Base-by-base conservation (phyloP, 2,329 filamentous ascomycete species). In the Nemania bipapillata region DNA sequence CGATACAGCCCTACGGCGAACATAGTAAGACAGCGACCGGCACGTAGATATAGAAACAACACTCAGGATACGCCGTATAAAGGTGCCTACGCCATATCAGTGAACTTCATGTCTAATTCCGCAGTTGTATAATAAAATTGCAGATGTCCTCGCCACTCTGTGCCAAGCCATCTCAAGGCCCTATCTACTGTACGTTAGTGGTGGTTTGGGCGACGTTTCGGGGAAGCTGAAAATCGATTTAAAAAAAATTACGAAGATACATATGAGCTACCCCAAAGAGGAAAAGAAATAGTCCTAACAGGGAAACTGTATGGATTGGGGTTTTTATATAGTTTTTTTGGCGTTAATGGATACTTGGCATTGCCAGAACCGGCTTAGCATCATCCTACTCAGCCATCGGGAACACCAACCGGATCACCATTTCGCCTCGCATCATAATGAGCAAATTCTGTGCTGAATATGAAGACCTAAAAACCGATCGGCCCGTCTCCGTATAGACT, bases 21-120 rank as follows among this genome's bases (percentile, higher is more conserved):
- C 17, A 42, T 24, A 37, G 53, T 22, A 32, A 42, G 22, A 52
- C 20, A 45, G 11, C 6, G 30, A 7, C n/a, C 6, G 30, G 12
- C n/a, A 37, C 50, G n/a, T 28, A 52, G 32, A 35, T 57, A 4
- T 17, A 40, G 37, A n/a, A 24, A 24, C 3, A 17, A 52, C n/a
- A n/a, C 17, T 4, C 30, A 8, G 42, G 22, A 68, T 68, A 68
- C 65, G 65, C 56, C 65, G 65, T 68, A 65, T 55, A 3, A 56
- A 26, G 9, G 30, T 30, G n/a, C 12, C n/a, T n/a, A n/a, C n/a
- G 45, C 32, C 22, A 5, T 11, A 17, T 42, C n/a, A 26, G 55
- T 1, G 24, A 45, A 5, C 22, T n/a, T 30, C n/a, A 9, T 22
- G 12, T 45, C 20, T 26, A n/a, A n/a, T 63, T 30, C 22, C 5